Evolutionary conservation across 1,139 yeast species (phyloP), one percentile per base, ranked within the genome.

Genomic region (Entelexis paramagnoliae): DNA sequence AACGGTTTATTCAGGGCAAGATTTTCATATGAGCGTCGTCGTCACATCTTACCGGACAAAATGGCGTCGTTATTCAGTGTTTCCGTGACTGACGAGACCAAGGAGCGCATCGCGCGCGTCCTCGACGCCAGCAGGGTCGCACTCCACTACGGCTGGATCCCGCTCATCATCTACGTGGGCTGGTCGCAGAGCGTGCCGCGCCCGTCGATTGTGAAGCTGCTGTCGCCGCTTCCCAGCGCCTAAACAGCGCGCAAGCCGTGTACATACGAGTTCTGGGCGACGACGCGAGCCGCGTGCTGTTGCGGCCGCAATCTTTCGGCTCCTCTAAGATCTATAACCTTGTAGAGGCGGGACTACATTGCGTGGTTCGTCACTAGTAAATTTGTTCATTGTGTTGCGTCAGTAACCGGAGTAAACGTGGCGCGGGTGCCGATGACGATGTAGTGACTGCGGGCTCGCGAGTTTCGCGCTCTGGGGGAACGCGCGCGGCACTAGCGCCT

Each of bases 81-180:
- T 55, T 61, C 78, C 64, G 65, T 74, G 43, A 70, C 74, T 39
- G 75, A 72, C 67, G 76, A 72, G 64, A 66, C 75, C 41, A 72
- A 68, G 77, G 98, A 91, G 73, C 87, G 97, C 72, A 78, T 91
- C 68, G 70, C 81, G 68, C 86, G 82, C 69, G 72, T 88, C 59
- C 73, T 88, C 63, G 94, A 85, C 63, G 76, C 87, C 63, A 82
- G 96, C 60, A 85, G 87, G 69, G 83, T 86, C 52, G 77, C 85
- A 64, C 85, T 91, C 55, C 97, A 91, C 72, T 91, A 88, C 70
- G 96, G 97, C 43, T 91, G 95, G 85, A 83, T 91, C 63, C 98
- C 98, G 55, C 84, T 91, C 66, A 83, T 91, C 59, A 75, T 91
- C 64, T 91, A 91, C 74, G 74, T 91, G 65, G 97, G 72, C 60